phyloP scores from a whole-genome alignment of 164 flowering plant genomes.

The Tetracentron sinense region DNA sequence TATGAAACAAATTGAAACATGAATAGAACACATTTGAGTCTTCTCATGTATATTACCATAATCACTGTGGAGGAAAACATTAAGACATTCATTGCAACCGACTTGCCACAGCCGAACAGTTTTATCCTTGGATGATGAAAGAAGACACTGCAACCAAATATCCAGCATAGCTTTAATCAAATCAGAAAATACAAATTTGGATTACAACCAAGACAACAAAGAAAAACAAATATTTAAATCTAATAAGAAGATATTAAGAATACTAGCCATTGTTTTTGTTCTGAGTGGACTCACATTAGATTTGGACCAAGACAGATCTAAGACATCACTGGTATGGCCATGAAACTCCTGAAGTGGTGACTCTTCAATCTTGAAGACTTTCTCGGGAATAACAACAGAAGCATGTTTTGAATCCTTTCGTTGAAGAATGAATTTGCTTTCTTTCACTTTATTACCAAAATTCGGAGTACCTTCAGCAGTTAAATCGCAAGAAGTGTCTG shows the following conservation, averaged over 20 bases:
- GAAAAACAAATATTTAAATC: too few species aligned
- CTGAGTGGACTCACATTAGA: constrained; percentile 79
- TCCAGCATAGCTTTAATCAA: background rate
- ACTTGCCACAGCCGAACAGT: constrained; percentile 87
- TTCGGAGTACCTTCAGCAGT: constrained; percentile 18
- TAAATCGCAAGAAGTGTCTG: constrained; percentile 28
- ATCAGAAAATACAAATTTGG: background rate
- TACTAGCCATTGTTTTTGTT: too few species aligned
- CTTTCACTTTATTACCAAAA: constrained; percentile 11
- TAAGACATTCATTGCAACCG: constrained; percentile 47
- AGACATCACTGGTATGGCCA: constrained; percentile 63
- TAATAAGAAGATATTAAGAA: too few species aligned
- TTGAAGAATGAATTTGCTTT: constrained; percentile 13
- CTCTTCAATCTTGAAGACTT: constrained; percentile 61
- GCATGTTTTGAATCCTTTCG: constrained; percentile 24
- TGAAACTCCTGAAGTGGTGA: constrained; percentile 63
- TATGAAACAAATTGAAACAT: background rate
- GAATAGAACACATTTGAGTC: background rate
- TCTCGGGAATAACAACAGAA: constrained; percentile 52
- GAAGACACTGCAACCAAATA: constrained; percentile 51
- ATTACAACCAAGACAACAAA: background rate
- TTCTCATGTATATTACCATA: constrained; percentile 55
- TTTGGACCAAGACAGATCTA: constrained; percentile 82
- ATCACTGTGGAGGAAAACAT: constrained; percentile 63
- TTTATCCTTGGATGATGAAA: constrained; percentile 84